A percentile compares a stretch with the other conserved stretches of the same genome.
These are phyloP conservation scores for Coemansia sp. DNA, from an alignment of 192 early-diverging fungal species.

Conservation along the genomic window DNA sequence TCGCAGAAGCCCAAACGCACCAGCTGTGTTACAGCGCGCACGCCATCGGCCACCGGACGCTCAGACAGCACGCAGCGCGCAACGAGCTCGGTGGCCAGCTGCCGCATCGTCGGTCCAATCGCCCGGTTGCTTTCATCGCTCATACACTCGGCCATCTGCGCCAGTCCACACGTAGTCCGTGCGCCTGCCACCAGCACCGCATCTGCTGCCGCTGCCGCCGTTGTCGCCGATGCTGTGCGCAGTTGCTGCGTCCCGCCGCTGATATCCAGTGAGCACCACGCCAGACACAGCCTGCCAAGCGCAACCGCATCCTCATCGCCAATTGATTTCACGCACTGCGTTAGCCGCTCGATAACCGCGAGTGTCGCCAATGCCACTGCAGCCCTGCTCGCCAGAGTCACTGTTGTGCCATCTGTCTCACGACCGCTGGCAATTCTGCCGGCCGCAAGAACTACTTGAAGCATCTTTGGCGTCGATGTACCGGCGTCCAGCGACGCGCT, in stretches of 20 bases:
- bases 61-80: conserved; percentile 28
- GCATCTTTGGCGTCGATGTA: conserved; percentile 19
- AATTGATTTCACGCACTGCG: conserved; percentile 13
- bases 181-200: conserved; percentile 15
- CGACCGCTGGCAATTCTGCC: background rate
- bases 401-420: background rate
- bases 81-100: conserved; percentile 26
- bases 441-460: conserved; percentile 7
- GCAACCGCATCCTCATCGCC: conserved; percentile 17
- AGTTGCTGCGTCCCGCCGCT: background rate
- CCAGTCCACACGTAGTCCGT: conserved; percentile 12
- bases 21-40: conserved; percentile 18
- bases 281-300: conserved; percentile 25
- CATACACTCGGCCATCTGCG: conserved; percentile 8
- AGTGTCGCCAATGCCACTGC: conserved; percentile 21
- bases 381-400: background rate
- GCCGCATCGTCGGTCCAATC: conserved; percentile 23
- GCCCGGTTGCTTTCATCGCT: conserved; percentile 4
- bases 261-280: conserved; percentile 12
- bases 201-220: background rate
- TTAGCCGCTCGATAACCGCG: conserved; percentile 16
- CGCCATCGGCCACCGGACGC: conserved; percentile 30
- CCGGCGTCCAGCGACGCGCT: conserved; percentile 19
- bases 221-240: background rate
- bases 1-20: conserved; percentile 13